Conservation (phyloP, 331 rosid genomes). For the Rhamnella rubrinervis region DNA sequence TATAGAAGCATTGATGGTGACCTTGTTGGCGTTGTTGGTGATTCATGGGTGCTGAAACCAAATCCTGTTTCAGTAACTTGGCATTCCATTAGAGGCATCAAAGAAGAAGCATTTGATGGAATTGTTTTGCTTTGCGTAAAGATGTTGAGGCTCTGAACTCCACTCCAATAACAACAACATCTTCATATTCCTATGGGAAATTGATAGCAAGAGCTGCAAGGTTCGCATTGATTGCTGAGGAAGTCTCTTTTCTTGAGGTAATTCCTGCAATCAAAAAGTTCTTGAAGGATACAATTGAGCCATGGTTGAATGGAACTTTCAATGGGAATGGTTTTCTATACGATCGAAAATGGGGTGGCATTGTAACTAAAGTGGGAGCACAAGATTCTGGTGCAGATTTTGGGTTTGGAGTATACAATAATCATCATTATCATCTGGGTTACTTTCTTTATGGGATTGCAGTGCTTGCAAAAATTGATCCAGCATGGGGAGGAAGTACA, state of each 20-base stretch:
- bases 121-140: slow-evolving; percentile 44
- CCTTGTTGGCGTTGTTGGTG: slow-evolving; percentile 78
- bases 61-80: slow-evolving; percentile 67
- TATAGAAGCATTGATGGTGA: slow-evolving; percentile 81
- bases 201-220: slow-evolving; percentile 73
- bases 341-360: slow-evolving; percentile 77
- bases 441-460: slow-evolving; percentile 76
- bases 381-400: slow-evolving; percentile 60
- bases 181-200: slow-evolving; percentile 69
- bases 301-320: slow-evolving; percentile 73
- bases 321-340: slow-evolving; percentile 64
- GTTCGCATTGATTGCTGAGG: slow-evolving; percentile 79
- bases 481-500: slow-evolving; percentile 66
- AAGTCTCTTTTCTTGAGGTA: slow-evolving; percentile 47
- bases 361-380: slow-evolving; percentile 63
- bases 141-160: slow-evolving; percentile 55
- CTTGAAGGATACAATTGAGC: slow-evolving; percentile 57
- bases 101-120: slow-evolving; percentile 40
- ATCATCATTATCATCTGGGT: slow-evolving; percentile 75
- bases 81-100: slow-evolving; percentile 70
- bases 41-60: slow-evolving; percentile 60
- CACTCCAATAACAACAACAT: slow-evolving; percentile 31
- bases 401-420: slow-evolving; percentile 73
- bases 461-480: slow-evolving; percentile 74
- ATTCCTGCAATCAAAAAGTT: slow-evolving; percentile 45